Base-by-base conservation (phyloP, 257 asterid genomes). In the Sherardia arvensis region DNA sequence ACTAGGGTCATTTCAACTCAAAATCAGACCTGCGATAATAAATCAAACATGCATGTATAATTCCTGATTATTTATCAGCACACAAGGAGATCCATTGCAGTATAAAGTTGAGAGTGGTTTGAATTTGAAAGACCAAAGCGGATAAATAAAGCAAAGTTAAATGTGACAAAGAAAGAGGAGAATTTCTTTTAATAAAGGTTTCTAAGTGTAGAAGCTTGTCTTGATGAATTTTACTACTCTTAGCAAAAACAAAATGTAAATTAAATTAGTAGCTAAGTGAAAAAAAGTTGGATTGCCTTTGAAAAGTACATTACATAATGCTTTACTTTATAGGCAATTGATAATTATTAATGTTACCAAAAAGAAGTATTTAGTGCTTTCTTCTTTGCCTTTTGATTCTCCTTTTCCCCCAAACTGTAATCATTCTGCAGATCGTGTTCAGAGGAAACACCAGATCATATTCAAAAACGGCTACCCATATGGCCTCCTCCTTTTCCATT, bases 231-330 rank as follows among this genome's bases (percentile, higher is more conserved):
- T 20, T 10, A 77, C 66, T 56, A n/a, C 69, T 74, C 59, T 65
- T 71, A 43, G 51, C 20, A 4, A 43, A 43, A 43, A 43, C 3
- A 14, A 14, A 15, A 43, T 40, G n/a, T 40, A 40, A 2, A 15
- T 43, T n/a, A n/a, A n/a, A 15, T 43, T 15, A 1, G n/a, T n/a
- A 7, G 20, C 6, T 17, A 43, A 43, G 9, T 56, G 33, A 74
- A 59, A 71, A n/a, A 87, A 87, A 81, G 84, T 73, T 78, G 77
- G 51, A 62, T 67, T 77, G 73, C 83, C 87, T 81, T 84, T 73
- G 26, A 70, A 82, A 87, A 82, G 83, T 76, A 71, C 64, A 70
- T 64, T 27, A 58, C 68, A 72, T 68, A 71, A 70, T 75, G 76
- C 75, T 40, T 69, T 65, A 63, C 83, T 82, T 86, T 78, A 69